A percentile compares a stretch with the other conserved stretches of the same genome.
phyloP scores from a whole-genome alignment of 768 basidiomycete genomes.

The Pholiota molesta region DNA sequence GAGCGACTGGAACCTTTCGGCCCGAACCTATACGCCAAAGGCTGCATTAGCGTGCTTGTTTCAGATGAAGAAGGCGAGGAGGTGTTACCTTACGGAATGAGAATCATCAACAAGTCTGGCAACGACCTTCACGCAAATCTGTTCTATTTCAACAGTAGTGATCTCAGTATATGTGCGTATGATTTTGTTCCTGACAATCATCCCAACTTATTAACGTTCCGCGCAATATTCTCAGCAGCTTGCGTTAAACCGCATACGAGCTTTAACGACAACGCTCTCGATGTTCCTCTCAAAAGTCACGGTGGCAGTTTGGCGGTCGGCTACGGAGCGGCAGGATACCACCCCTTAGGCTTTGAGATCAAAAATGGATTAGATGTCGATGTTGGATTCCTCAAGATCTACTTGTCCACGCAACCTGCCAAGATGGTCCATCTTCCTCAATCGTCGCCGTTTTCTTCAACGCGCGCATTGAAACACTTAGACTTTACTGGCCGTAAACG shows the following conservation, averaged over 20 bases:
- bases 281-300: not conserved
- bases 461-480: not conserved
- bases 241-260: too few species aligned
- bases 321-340: not conserved
- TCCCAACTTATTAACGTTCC: not conserved
- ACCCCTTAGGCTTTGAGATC: not conserved
- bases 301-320: not conserved
- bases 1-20: not conserved
- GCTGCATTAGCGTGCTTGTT: not conserved
- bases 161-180: not conserved
- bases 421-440: not conserved
- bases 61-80: not conserved
- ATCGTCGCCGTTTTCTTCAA: not conserved
- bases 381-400: slow-evolving; percentile 5
- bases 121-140: not conserved
- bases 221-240: not conserved
- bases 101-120: not conserved
- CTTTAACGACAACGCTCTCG: not conserved
- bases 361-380: not conserved
- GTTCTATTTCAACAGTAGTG: slow-evolving; percentile 6
- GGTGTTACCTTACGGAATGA: not conserved
- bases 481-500: too few species aligned
- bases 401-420: not conserved
- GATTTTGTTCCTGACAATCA: not conserved
- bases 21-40: not conserved